Percentiles rank a stretch among this genome's conserved stretches.
These are phyloP conservation scores for Sinapis alba DNA, from an alignment of 441 rosid species.

Conservation along the genomic window DNA sequence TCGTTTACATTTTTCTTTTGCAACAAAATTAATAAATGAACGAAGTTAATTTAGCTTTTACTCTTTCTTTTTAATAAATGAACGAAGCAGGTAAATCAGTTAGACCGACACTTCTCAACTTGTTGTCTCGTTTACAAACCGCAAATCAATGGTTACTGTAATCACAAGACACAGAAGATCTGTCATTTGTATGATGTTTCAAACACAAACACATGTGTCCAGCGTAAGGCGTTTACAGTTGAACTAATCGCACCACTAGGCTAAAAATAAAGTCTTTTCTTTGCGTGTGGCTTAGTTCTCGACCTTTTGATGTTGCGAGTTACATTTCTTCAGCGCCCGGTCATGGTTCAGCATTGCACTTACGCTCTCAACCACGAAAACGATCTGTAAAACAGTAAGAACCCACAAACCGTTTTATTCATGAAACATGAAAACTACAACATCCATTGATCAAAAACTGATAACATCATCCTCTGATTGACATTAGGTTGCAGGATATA, in stretches of 20 bases:
- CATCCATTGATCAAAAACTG: background rate
- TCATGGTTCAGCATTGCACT: constrained; percentile 85
- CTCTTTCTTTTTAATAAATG: too few relatives aligned
- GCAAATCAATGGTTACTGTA: background rate
- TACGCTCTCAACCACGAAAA: constrained; percentile 81
- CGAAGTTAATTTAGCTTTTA: too few relatives aligned
- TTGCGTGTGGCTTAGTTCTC: constrained; percentile 35
- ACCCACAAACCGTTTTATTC: background rate
- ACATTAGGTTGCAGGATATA: too few relatives aligned
- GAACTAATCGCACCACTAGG: constrained; percentile 49
- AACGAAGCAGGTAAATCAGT: too few relatives aligned
- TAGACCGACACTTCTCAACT: background rate
- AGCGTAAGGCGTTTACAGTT: constrained; percentile 55
- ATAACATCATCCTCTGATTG: constrained; percentile 14
- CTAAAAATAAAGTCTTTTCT: constrained; percentile 39
- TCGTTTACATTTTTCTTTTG: too few relatives aligned
- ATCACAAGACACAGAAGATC: background rate
- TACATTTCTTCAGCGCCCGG: constrained; percentile 54
- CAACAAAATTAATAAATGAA: too few relatives aligned
- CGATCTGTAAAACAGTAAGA: constrained; percentile 51
- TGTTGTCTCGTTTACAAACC: background rate
- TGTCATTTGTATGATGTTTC: constrained; percentile 2
- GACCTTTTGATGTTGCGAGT: constrained; percentile 37
- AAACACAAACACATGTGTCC: constrained; percentile 2
- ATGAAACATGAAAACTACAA: constrained; percentile 11